These are phyloP conservation scores for Lecanicillium sp. DNA, from an alignment of 2,329 filamentous ascomycete genomes.

Conservation along the genomic window DNA sequence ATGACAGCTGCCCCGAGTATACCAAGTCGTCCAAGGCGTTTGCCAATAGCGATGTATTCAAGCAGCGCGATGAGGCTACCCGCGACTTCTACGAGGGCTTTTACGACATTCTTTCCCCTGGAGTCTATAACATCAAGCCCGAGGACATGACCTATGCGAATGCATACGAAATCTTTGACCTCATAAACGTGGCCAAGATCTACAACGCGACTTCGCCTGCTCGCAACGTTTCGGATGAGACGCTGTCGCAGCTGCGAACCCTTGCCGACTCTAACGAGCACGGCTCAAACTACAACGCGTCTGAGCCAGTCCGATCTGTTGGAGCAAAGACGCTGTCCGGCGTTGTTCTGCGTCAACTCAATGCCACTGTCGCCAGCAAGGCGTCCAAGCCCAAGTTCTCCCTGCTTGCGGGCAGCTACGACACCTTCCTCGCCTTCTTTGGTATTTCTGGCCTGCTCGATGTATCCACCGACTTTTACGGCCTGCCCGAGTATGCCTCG, in stretches of 20 bases:
- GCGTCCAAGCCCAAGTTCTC: slow-evolving; percentile 24
- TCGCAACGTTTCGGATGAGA: slow-evolving; percentile 22
- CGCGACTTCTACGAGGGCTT: slow-evolving; percentile 22
- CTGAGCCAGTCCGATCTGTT: slow-evolving; percentile 20
- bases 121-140: slow-evolving; percentile 22
- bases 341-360: slow-evolving; percentile 21
- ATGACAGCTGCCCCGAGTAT: slow-evolving; percentile 24
- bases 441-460: slow-evolving; percentile 19
- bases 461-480: slow-evolving; percentile 20
- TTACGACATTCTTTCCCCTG: slow-evolving; percentile 18
- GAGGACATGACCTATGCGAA: slow-evolving; percentile 26
- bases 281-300: slow-evolving; percentile 22
- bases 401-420: slow-evolving; percentile 25
- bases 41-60: slow-evolving; percentile 18
- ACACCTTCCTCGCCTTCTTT: slow-evolving; percentile 28
- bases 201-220: slow-evolving; percentile 22
- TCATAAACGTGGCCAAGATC: slow-evolving; percentile 26
- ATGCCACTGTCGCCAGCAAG: slow-evolving; percentile 19
- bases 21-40: slow-evolving; percentile 18
- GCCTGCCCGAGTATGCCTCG: slow-evolving; percentile 26
- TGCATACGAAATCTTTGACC: slow-evolving; percentile 28
- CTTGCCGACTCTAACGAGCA: slow-evolving; percentile 26
- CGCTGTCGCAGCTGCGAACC: slow-evolving; percentile 23
- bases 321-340: slow-evolving; percentile 23
- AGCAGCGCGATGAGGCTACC: slow-evolving; percentile 18